Evolutionary conservation across 805 yeast genomes (phyloP), one percentile per base, ranked within the genome.

Genomic region (Candida krabiensis): DNA sequence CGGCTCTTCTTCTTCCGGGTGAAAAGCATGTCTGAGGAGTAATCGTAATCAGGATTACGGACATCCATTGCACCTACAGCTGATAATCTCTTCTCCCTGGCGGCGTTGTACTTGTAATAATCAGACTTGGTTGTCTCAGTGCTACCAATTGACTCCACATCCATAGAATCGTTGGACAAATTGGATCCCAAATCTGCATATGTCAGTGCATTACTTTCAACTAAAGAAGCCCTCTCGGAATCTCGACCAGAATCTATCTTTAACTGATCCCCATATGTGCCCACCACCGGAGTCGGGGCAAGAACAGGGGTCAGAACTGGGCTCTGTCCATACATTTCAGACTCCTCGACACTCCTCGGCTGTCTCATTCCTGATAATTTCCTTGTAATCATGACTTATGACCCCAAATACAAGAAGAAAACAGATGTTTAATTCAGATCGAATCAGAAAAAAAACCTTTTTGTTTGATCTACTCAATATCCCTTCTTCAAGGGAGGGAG

Each of bases 11-110:
- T 39, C 17, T 31, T 39, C 16, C 16, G 35, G 16, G 45, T 35
- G 32, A 46, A 46, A 14, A 46, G 42, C 18, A 34, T 35, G 26
- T 46, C 47, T 4, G 33, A 36, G 6, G 34, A 13, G 14, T 13
- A 19, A 18, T 35, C 37, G 13, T 25, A 24, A 11, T 30, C 30
- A 5, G 29, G 25, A 9, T 27, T 18, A 12, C n/a, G 34, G 12
- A 27, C 18, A 14, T 31, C 15, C 21, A 23, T 7, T 21, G 24
- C 24, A 7, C 11, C 9, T 11, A 8, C 24, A 11, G 7, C 11
- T 21, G 9, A 7, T 8, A 11, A 8, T 7, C 24, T 21, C 24
- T 21, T 7, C 11, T 21, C 24, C 24, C 11, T 21, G 11, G 24
- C 24, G 7, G 24, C 24, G 24, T 21, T 21, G 24, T 21, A 21